Conservation (phyloP, 2,329 filamentous ascomycete genomes). For the Clarireedia homoeocarpa region DNA sequence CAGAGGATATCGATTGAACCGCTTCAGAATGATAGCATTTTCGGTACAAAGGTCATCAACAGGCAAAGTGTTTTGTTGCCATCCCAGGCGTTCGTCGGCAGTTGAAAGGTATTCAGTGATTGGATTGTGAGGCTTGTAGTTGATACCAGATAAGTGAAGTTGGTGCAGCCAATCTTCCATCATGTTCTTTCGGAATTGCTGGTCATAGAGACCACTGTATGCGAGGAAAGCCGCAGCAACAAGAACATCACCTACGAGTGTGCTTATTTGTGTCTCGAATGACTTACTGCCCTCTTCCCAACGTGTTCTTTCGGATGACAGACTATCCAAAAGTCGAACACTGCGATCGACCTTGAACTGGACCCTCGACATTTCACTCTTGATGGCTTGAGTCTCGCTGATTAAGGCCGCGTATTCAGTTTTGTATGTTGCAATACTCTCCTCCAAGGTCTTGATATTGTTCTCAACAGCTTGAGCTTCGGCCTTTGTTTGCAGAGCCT, state of each 20-base stretch:
- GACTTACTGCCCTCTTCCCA: slow-evolving; percentile 98
- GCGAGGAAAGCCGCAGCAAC: slow-evolving; percentile 96
- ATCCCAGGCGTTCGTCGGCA: slow-evolving; percentile 86
- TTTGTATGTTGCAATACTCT: slow-evolving; percentile 92
- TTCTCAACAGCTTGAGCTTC: slow-evolving; percentile 87
- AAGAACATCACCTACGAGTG: slow-evolving; percentile 89
- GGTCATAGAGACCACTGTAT: slow-evolving; percentile 94
- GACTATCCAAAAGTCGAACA: slow-evolving; percentile 84
- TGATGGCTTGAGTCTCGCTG: slow-evolving; percentile 95
- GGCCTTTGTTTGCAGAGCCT: slow-evolving; percentile 85
- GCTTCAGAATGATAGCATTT: slow-evolving; percentile 93
- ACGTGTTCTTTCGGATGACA: slow-evolving; percentile 84
- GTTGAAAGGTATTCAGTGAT: slow-evolving; percentile 95
- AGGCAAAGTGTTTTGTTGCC: slow-evolving; percentile 89
- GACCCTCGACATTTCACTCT: slow-evolving; percentile 90
- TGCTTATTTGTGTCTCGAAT: slow-evolving; percentile 96
- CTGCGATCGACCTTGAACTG: slow-evolving; percentile 98
- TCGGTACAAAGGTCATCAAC: slow-evolving; percentile 98
- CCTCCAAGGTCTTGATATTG: slow-evolving; percentile 74
- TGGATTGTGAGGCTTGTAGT: slow-evolving; percentile 88
- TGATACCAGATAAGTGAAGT: slow-evolving; percentile 84
- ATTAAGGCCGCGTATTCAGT: slow-evolving; percentile 91
- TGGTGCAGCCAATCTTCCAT: slow-evolving; percentile 96
- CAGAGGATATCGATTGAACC: slow-evolving; percentile 96
- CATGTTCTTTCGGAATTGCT: slow-evolving; percentile 96